Evolutionary conservation across 441 rosid species (phyloP).

Genomic region (Eutrema salsugineum): DNA sequence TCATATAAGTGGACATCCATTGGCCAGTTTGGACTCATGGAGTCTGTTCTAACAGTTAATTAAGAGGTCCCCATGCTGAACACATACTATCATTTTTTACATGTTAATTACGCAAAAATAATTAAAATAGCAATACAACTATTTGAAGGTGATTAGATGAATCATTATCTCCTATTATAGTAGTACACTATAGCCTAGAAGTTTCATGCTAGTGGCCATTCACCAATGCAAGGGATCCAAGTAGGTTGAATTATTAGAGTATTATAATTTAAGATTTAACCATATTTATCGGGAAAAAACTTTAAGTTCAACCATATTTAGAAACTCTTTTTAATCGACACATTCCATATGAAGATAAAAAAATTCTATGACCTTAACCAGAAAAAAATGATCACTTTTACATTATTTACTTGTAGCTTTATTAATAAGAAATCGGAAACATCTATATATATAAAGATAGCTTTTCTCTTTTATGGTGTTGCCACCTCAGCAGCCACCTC

Average conservation of each 20-base stretch:
- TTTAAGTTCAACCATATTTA: neutral
- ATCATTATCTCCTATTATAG: constrained; percentile 22
- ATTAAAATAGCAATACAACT: neutral
- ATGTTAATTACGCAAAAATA: neutral
- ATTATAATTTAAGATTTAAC: neutral
- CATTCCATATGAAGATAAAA: neutral
- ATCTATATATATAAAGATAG: no score
- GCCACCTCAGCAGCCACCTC: no score
- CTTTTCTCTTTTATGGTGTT: no score
- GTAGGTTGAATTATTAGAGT: neutral
- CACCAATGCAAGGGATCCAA: constrained; percentile 23
- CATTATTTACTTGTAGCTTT: neutral
- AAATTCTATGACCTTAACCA: neutral
- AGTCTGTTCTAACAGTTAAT: constrained; percentile 19
- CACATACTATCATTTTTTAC: neutral
- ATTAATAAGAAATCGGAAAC: neutral
- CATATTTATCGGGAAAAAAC: neutral
- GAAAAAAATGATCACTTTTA: neutral
- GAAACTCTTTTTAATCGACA: neutral
- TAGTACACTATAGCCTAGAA: neutral
- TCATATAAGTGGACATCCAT: constrained; percentile 29
- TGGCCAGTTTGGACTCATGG: constrained; percentile 22
- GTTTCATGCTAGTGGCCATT: constrained; percentile 27
- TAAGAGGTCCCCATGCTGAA: constrained; percentile 26
- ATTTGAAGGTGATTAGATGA: constrained; percentile 30